Evolutionary conservation across 495 filamentous ascomycete genomes (phyloP).

Genomic region (Penicillium tannophilum): DNA sequence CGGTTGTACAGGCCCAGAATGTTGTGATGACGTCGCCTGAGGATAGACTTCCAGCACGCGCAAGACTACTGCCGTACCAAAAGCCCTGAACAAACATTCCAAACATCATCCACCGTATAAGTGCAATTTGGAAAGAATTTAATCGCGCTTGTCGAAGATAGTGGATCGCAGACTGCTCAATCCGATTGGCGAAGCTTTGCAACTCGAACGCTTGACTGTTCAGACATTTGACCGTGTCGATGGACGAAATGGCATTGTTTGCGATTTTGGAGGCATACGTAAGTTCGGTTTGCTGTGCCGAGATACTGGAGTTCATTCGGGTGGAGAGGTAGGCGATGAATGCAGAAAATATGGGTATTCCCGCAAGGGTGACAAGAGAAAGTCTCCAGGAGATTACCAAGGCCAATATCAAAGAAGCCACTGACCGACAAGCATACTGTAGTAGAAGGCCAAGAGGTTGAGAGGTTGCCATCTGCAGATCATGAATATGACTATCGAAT

Average conservation of each 20-base stretch:
- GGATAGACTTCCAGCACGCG: constrained; percentile 53
- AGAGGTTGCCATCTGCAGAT: constrained; percentile 78
- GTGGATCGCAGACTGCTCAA: constrained; percentile 59
- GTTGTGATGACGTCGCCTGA: constrained; percentile 78
- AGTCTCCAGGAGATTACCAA: constrained; percentile 82
- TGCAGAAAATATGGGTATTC: constrained; percentile 66
- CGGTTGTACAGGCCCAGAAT: constrained; percentile 79
- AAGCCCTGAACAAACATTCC: constrained; percentile 90
- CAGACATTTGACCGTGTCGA: constrained; percentile 87
- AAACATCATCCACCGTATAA: constrained; percentile 72
- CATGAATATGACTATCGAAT: constrained; percentile 67
- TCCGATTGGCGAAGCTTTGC: constrained; percentile 60
- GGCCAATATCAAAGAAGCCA: constrained; percentile 68
- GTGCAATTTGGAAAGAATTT: constrained; percentile 69
- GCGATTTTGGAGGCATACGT: constrained; percentile 70
- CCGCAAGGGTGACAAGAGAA: constrained; percentile 77
- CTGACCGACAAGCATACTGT: constrained; percentile 59
- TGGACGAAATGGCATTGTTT: constrained; percentile 66
- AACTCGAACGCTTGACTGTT: constrained; percentile 75
- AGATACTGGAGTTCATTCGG: constrained; percentile 65
- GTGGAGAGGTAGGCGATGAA: constrained; percentile 61
- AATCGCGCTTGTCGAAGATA: constrained; percentile 69
- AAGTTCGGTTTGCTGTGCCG: constrained; percentile 68
- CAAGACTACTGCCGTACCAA: constrained; percentile 78
- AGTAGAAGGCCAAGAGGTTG: constrained; percentile 72